These are phyloP conservation scores for Pythium monospermum DNA, from an alignment of 352 stramenopile genomes.

Conservation along the genomic window DNA sequence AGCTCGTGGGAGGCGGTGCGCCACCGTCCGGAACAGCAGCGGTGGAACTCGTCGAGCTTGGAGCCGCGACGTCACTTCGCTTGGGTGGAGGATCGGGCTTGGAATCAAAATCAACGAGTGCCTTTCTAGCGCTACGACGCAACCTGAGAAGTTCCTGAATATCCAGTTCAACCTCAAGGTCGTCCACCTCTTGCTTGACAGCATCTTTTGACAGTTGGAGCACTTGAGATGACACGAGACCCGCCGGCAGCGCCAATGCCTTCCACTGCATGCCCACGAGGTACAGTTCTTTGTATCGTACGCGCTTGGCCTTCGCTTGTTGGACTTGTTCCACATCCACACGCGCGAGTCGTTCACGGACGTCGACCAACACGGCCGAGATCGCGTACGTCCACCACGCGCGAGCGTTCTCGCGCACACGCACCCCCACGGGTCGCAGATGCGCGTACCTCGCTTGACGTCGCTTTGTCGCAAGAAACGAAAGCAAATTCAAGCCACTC, in stretches of 20 bases:
- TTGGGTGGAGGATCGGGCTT: slow-evolving; percentile 14
- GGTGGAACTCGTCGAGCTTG: background rate
- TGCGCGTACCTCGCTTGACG: slow-evolving; percentile 53
- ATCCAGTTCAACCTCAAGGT: slow-evolving; percentile 65
- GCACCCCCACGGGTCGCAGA: slow-evolving; percentile 41
- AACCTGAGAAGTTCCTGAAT: slow-evolving; percentile 67
- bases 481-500: slow-evolving; percentile 65
- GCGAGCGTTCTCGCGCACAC: slow-evolving; percentile 42
- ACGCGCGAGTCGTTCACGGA: slow-evolving; percentile 59
- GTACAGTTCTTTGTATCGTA: slow-evolving; percentile 67
- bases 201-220: slow-evolving; percentile 43
- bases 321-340: slow-evolving; percentile 57
- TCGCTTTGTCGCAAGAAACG: slow-evolving; percentile 59
- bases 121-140: slow-evolving; percentile 41
- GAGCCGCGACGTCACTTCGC: background rate
- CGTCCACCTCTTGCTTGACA: slow-evolving; percentile 42
- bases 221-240: slow-evolving; percentile 37
- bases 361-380: slow-evolving; percentile 60
- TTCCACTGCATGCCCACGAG: slow-evolving; percentile 15
- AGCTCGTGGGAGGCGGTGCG: slow-evolving; percentile 29
- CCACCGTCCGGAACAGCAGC: background rate
- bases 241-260: slow-evolving; percentile 25
- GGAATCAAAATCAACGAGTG: slow-evolving; percentile 35
- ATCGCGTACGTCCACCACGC: slow-evolving; percentile 81
- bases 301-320: slow-evolving; percentile 30